These are phyloP conservation scores for Sclerotiophoma versabilis DNA, from an alignment of 2,329 filamentous ascomycete genomes.

Conservation along the genomic window DNA sequence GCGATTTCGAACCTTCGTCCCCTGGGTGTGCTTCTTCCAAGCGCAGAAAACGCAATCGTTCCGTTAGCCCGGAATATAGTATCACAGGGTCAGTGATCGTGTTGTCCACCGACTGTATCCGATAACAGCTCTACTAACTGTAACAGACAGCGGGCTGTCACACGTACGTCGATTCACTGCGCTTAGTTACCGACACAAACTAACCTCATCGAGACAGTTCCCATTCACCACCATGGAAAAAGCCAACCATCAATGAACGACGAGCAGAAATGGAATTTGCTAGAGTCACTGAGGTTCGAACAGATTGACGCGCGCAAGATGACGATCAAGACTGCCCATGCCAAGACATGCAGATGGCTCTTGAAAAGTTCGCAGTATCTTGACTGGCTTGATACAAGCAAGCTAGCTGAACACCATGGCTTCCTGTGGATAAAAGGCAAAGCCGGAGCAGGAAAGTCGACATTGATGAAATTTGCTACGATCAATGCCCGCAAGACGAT, in stretches of 20 bases:
- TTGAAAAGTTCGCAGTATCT: conserved; percentile 43
- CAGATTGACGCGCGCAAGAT: conserved; percentile 50
- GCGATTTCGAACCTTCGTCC: not conserved
- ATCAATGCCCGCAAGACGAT: conserved; percentile 13
- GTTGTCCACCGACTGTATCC: not conserved
- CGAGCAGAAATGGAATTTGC: not conserved
- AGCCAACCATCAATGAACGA: not conserved
- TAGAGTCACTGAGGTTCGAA: conserved; percentile 35
- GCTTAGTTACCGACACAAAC: not conserved
- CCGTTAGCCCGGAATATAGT: not conserved
- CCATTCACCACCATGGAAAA: not conserved
- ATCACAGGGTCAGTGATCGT: not conserved
- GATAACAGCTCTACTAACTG: not conserved
- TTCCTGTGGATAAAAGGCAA: conserved; percentile 41
- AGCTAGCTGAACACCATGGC: conserved; percentile 31
- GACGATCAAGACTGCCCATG: conserved; percentile 49
- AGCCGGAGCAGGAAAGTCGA: conserved; percentile 52
- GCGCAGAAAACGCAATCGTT: not conserved
- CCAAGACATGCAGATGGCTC: conserved; percentile 54
- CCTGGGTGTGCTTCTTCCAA: not conserved
- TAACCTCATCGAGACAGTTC: not conserved
- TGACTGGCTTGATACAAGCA: conserved; percentile 48
- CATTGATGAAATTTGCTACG: conserved; percentile 48
- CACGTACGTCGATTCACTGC: not conserved
- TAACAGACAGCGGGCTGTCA: not conserved